Evolutionary conservation across 768 basidiomycete species (phyloP).

Genomic region (Tylopilus sp.): DNA sequence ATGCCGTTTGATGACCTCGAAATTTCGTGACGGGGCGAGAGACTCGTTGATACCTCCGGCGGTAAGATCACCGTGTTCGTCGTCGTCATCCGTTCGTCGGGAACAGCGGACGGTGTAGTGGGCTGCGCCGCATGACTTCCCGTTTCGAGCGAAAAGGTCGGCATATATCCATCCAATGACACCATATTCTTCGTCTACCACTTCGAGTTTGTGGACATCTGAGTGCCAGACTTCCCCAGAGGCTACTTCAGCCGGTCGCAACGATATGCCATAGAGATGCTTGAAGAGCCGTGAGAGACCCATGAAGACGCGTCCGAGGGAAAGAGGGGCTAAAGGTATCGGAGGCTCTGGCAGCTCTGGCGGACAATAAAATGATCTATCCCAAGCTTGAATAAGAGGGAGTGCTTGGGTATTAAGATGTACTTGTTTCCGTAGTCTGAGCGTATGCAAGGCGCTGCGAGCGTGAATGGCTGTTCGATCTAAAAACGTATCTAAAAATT

Average conservation of each 20-base stretch:
- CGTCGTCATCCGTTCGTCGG: slow-evolving; percentile 87
- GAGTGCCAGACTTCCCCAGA: slow-evolving; percentile 88
- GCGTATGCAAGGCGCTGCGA: slow-evolving; percentile 62
- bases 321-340: slow-evolving; percentile 68
- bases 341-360: slow-evolving; percentile 75
- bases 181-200: slow-evolving; percentile 85
- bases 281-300: slow-evolving; percentile 88
- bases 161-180: slow-evolving; percentile 93
- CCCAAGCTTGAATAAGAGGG: slow-evolving; percentile 89
- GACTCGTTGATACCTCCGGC: slow-evolving; percentile 37
- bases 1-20: slow-evolving; percentile 62
- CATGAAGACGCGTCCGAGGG: slow-evolving; percentile 88
- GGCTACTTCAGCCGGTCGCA: slow-evolving; percentile 64
- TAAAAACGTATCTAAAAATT: slow-evolving; percentile 80
- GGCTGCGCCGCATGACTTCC: slow-evolving; percentile 89
- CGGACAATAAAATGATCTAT: slow-evolving; percentile 90
- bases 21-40: slow-evolving; percentile 51
- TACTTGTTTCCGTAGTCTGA: slow-evolving; percentile 68
- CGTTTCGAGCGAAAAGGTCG: slow-evolving; percentile 80
- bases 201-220: slow-evolving; percentile 88
- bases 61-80: slow-evolving; percentile 60
- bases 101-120: slow-evolving; percentile 98
- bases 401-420: slow-evolving; percentile 56
- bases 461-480: slow-evolving; percentile 80
- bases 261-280: slow-evolving; percentile 80